Conservation (phyloP, 2,329 filamentous ascomycete species). For the Microsporum canis region DNA sequence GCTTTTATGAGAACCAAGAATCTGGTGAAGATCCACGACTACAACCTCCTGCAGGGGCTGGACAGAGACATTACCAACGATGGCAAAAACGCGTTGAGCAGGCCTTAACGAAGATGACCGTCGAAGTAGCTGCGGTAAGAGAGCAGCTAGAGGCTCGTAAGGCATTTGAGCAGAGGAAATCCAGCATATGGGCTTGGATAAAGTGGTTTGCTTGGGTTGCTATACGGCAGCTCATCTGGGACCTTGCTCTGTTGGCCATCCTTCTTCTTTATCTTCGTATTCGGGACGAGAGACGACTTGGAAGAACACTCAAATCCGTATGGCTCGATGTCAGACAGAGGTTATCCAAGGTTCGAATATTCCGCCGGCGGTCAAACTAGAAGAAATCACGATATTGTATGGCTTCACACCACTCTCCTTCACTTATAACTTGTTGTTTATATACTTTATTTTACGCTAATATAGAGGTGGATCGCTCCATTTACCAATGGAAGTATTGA, state of each 20-base stretch:
- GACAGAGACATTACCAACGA: conserved; percentile 36
- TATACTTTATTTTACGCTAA: background rate
- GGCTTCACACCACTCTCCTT: background rate
- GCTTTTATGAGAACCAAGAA: conserved; percentile 24
- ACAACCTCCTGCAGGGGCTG: conserved; percentile 11
- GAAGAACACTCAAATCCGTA: conserved; percentile 24
- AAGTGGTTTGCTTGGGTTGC: conserved; percentile 58
- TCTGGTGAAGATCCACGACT: conserved; percentile 35
- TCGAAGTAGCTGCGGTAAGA: conserved; percentile 80
- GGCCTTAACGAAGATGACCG: conserved; percentile 76
- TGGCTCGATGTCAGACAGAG: conserved; percentile 26
- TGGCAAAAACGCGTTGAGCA: conserved; percentile 78
- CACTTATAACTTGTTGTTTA: background rate
- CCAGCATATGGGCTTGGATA: conserved; percentile 57
- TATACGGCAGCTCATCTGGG: conserved; percentile 62
- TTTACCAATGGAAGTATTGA: background rate
- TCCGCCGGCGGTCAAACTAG: conserved; percentile 11
- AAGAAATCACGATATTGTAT: background rate
- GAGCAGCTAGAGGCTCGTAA: conserved; percentile 76
- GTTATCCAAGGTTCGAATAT: conserved; percentile 20
- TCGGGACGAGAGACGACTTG: conserved; percentile 33
- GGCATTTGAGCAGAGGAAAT: conserved; percentile 56
- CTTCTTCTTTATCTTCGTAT: conserved; percentile 33
- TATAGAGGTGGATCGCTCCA: background rate
- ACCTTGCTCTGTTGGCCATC: conserved; percentile 45